Evolutionary conservation across 202 grass and related monocot genomes (phyloP).

Genomic region (Musa balbisiana): DNA sequence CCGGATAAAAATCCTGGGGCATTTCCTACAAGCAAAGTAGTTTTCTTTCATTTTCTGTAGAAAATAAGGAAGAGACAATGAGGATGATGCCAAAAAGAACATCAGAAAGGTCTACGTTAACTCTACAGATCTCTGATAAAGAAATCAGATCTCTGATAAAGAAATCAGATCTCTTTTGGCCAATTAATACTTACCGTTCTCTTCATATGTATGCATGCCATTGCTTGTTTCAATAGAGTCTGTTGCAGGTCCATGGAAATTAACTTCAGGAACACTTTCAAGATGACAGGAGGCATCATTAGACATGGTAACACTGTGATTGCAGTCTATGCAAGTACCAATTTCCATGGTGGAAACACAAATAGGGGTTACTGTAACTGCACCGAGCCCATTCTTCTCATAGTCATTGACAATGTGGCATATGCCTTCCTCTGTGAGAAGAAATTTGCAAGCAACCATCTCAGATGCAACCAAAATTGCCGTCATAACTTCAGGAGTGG

Average conservation of each 20-base stretch:
- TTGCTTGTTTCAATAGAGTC: neutral
- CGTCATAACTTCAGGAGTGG: neutral
- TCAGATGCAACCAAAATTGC: neutral
- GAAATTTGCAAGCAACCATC: neutral
- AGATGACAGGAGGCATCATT: neutral
- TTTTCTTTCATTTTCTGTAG: slow-evolving; percentile 15
- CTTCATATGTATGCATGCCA: neutral
- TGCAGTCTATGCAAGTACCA: slow-evolving; percentile 1
- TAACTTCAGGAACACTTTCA: slow-evolving; percentile 6
- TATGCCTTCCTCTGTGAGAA: slow-evolving; percentile 3
- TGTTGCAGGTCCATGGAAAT: neutral
- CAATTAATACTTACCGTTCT: neutral
- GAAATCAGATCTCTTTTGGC: neutral
- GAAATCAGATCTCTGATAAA: neutral
- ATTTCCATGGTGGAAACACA: neutral
- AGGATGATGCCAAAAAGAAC: no score
- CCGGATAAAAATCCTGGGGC: slow-evolving; percentile 15
- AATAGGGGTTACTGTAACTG: slow-evolving; percentile 15
- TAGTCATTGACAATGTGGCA: slow-evolving; percentile 9
- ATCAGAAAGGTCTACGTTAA: neutral
- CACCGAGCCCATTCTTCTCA: neutral
- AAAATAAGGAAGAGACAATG: neutral
- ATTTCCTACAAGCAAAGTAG: slow-evolving; percentile 24
- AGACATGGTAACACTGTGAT: slow-evolving; percentile 1
- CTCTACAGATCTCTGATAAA: neutral